A percentile compares a stretch with the other conserved stretches of the same genome.
These are phyloP conservation scores for Curvularia verruculosa DNA, from an alignment of 2,329 filamentous ascomycete genomes.

Conservation along the genomic window DNA sequence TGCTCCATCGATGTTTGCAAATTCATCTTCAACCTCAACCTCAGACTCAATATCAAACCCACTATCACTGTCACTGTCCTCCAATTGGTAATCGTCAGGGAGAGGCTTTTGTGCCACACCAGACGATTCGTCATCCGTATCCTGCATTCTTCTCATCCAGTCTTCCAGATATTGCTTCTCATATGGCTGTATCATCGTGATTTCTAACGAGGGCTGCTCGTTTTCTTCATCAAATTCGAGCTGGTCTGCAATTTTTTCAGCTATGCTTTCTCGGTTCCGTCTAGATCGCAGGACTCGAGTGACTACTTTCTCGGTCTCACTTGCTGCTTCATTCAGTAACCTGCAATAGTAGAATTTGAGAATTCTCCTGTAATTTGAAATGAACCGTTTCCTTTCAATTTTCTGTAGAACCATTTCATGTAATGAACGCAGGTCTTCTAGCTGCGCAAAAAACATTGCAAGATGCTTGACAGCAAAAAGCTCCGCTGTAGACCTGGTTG, in stretches of 20 bases:
- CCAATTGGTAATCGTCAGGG: neutral
- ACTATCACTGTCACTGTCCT: neutral
- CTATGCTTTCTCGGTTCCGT: neutral
- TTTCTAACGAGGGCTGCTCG: neutral
- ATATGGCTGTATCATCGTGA: rapidly evolving
- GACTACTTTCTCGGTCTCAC: neutral
- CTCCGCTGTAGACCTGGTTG: neutral
- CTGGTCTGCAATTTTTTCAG: neutral
- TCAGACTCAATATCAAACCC: neutral
- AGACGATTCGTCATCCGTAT: neutral
- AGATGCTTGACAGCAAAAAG: neutral
- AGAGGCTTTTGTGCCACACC: neutral
- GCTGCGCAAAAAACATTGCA: neutral
- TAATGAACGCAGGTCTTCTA: neutral
- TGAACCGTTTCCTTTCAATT: neutral
- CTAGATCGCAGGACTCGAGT: neutral
- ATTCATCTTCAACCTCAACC: neutral
- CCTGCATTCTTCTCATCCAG: neutral
- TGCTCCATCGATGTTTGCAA: neutral
- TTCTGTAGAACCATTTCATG: neutral
- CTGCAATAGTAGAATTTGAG: neutral
- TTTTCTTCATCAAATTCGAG: neutral
- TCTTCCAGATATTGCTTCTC: neutral
- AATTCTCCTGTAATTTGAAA: neutral
- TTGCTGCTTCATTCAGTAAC: neutral